A percentile compares a stretch with the other conserved stretches of the same genome.
These are phyloP conservation scores for Ricinus communis DNA, from an alignment of 345 rosid species.

Conservation along the genomic window DNA sequence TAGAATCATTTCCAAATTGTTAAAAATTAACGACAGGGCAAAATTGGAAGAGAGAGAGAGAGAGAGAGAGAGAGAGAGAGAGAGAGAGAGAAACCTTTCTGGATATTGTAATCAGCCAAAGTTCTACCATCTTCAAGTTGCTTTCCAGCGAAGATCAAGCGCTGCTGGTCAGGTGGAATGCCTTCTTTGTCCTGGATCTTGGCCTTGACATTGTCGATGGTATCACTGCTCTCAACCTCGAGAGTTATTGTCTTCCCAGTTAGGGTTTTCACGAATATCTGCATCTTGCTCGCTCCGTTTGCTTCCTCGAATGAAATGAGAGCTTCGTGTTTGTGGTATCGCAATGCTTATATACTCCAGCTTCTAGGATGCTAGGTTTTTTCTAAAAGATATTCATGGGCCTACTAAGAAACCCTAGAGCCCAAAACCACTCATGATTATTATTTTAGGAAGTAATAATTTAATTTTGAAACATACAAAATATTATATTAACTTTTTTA, in stretches of 20 bases:
- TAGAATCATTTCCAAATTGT: background rate
- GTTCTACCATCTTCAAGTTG: constrained; percentile 23
- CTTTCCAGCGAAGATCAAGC: constrained; percentile 20
- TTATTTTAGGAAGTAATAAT: too few species aligned
- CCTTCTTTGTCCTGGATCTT: constrained; percentile 97
- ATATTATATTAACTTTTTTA: too few species aligned
- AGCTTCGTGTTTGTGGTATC: too few species aligned
- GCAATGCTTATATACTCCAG: too few species aligned
- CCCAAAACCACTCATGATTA: too few species aligned
- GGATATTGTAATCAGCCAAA: constrained; percentile 20
- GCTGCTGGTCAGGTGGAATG: constrained; percentile 27
- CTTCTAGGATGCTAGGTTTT: too few species aligned
- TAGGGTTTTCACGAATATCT: constrained; percentile 89
- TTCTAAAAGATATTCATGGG: too few species aligned
- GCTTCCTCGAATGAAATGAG: too few species aligned
- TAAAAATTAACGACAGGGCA: background rate
- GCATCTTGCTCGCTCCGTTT: constrained; percentile 37
- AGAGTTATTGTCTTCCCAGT: constrained; percentile 96
- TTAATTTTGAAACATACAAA: too few species aligned
- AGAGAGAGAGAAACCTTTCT: background rate
- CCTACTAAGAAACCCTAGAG: too few species aligned
- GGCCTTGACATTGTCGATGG: constrained; percentile 87
- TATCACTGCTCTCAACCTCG: constrained; percentile 89
- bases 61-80: too few species aligned
- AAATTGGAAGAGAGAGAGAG: too few species aligned